phyloP scores from a whole-genome alignment of 331 rosid species.

The Saraca asoca region DNA sequence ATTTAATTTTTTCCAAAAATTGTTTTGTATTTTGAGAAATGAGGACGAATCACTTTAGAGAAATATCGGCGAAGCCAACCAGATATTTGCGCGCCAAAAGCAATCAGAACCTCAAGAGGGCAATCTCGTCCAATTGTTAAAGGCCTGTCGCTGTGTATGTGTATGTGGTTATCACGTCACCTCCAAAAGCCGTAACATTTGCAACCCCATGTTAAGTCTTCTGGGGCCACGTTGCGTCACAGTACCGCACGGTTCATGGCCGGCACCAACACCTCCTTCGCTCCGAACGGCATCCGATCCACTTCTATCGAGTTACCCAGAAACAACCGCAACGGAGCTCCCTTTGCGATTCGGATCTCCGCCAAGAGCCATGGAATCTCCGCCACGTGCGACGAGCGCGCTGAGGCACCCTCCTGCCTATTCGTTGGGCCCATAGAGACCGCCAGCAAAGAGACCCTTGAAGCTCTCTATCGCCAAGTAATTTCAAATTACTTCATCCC shows the following conservation, averaged over 20 bases:
- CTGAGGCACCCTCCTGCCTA: conserved; percentile 70
- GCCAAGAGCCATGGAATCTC: conserved; percentile 38
- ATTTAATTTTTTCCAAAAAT: not conserved
- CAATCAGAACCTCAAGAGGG: conserved; percentile 15
- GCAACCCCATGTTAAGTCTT: conserved; percentile 20
- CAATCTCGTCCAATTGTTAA: conserved; percentile 20
- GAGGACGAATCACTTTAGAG: conserved; percentile 28
- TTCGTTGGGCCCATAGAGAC: conserved; percentile 84
- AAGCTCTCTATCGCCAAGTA: conserved; percentile 83
- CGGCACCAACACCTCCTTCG: conserved; percentile 55
- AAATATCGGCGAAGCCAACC: conserved; percentile 12
- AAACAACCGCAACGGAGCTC: conserved; percentile 41
- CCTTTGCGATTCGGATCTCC: conserved; percentile 52
- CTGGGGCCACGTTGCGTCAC: not conserved
- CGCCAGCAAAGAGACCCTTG: conserved; percentile 81
- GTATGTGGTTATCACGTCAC: too few relatives aligned
- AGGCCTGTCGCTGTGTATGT: not conserved
- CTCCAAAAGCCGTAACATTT: conserved; percentile 1
- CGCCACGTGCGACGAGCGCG: conserved; percentile 42
- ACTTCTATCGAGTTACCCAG: conserved; percentile 39
- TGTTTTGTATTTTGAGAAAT: not conserved
- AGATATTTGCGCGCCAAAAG: conserved; percentile 48
- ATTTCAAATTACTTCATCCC: not conserved
- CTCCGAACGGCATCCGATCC: conserved; percentile 44
- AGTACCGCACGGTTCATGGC: conserved; percentile 47